These are phyloP conservation scores for Jatropha multifida DNA, from an alignment of 441 rosid genomes.

Conservation along the genomic window DNA sequence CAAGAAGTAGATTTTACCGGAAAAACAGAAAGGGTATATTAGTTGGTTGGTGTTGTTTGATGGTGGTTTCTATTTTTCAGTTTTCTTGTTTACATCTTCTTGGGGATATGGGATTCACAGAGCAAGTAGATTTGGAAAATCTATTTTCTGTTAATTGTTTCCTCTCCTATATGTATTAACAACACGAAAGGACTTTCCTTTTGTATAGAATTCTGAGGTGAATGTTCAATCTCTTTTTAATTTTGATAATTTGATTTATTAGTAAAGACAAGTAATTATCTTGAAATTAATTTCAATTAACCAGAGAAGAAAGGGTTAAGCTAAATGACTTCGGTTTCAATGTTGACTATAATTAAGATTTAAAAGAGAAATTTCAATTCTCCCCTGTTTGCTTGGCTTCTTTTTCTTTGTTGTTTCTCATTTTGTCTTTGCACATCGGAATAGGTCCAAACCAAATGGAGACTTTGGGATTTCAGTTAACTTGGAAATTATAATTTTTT, in stretches of 20 bases:
- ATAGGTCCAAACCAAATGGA: not conserved
- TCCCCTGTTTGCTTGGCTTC: not conserved
- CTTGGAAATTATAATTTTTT: not conserved
- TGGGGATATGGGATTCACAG: not conserved
- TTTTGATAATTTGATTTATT: not conserved
- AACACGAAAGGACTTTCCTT: not conserved
- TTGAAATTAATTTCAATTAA: not conserved
- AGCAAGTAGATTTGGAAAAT: not conserved
- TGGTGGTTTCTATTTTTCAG: not conserved
- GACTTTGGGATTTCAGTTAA: not conserved
- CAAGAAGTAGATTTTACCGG: conserved; percentile 5
- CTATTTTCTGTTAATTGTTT: not conserved
- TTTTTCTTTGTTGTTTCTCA: not conserved
- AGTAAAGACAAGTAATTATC: not conserved
- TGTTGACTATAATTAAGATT: not conserved
- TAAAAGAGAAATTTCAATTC: not conserved
- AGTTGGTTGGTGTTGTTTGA: not conserved
- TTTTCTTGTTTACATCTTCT: not conserved
- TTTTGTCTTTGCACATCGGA: not conserved
- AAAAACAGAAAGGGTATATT: conserved; percentile 4
- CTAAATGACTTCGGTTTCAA: not conserved
- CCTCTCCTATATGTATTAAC: not conserved
- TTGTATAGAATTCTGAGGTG: not conserved
- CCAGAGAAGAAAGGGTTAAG: not conserved
- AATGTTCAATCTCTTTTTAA: not conserved